Conservation (phyloP, 352 stramenopile species). For the Hyaloperonospora arabidopsidis region DNA sequence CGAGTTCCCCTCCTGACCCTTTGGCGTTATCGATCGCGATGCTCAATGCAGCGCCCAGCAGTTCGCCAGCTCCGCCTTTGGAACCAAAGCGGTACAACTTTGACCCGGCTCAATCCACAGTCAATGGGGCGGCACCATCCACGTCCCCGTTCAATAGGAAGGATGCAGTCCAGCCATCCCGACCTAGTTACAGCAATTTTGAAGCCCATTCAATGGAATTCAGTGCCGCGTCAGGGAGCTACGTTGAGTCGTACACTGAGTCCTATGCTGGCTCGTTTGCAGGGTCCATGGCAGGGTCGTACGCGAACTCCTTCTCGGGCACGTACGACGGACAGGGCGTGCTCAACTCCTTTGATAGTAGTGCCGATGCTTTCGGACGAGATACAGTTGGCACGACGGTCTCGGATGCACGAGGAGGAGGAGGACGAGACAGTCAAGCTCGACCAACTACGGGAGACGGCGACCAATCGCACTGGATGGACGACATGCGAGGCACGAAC, state of each 20-base stretch:
- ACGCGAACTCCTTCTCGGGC: conserved; percentile 35
- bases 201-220: conserved; percentile 52
- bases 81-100: conserved; percentile 30
- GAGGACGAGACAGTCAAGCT: conserved; percentile 16
- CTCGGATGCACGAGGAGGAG: conserved; percentile 24
- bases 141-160: conserved; percentile 35
- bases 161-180: conserved; percentile 32
- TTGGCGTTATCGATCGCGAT: conserved; percentile 30
- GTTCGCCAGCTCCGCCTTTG: conserved; percentile 19
- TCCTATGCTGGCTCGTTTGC: conserved; percentile 40
- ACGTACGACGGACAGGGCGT: conserved; percentile 48
- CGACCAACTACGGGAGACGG: conserved; percentile 19
- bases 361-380: conserved; percentile 30
- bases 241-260: conserved; percentile 49
- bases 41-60: conserved; percentile 18
- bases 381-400: conserved; percentile 28
- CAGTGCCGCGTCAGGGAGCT: conserved; percentile 34
- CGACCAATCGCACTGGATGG: conserved; percentile 61
- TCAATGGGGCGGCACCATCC: conserved; percentile 21
- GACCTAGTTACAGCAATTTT: conserved; percentile 40
- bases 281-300: conserved; percentile 30
- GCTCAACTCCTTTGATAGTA: conserved; percentile 47
- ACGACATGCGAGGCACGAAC: conserved; percentile 72
- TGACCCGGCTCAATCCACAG: conserved; percentile 27
- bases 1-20: conserved; percentile 7